Percentiles rank a stretch among this genome's conserved stretches.
Evolutionary conservation across 805 yeast species (phyloP).

Genomic region (Ogataea degrootiae): DNA sequence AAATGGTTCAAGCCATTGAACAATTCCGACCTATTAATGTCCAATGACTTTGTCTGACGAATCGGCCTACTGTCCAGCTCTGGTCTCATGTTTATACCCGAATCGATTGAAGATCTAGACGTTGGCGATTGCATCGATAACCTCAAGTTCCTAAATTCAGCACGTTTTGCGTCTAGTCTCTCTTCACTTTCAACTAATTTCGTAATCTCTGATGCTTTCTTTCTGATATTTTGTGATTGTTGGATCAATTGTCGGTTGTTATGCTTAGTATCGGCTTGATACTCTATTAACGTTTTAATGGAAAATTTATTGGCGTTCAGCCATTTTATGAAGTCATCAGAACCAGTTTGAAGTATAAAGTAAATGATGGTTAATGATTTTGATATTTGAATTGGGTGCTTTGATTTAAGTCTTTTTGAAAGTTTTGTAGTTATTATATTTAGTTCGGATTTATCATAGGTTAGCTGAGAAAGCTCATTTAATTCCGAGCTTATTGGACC

Average conservation of each 20-base stretch:
- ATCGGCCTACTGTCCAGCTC: not conserved
- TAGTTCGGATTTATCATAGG: conserved; percentile 37
- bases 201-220: conserved; percentile 33
- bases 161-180: conserved; percentile 35
- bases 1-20: conserved; percentile 10
- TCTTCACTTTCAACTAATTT: conserved; percentile 29
- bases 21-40: conserved; percentile 21
- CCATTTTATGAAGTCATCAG: conserved; percentile 46
- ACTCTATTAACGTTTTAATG: conserved; percentile 26
- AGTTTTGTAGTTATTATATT: conserved; percentile 36
- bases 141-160: conserved; percentile 36
- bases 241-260: conserved; percentile 15
- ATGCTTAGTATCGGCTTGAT: conserved; percentile 19
- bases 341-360: conserved; percentile 50
- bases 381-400: conserved; percentile 36
- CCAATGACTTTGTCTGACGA: conserved; percentile 23
- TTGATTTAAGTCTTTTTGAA: conserved; percentile 34
- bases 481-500: conserved; percentile 54
- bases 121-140: conserved; percentile 34
- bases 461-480: conserved; percentile 44
- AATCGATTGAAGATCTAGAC: conserved; percentile 23
- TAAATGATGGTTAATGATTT: conserved; percentile 50
- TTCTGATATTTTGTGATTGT: conserved; percentile 32
- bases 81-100: conserved; percentile 13
- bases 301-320: conserved; percentile 35